These are phyloP conservation scores for Nidularia pulvinata DNA, from an alignment of 768 basidiomycete species.

Conservation along the genomic window DNA sequence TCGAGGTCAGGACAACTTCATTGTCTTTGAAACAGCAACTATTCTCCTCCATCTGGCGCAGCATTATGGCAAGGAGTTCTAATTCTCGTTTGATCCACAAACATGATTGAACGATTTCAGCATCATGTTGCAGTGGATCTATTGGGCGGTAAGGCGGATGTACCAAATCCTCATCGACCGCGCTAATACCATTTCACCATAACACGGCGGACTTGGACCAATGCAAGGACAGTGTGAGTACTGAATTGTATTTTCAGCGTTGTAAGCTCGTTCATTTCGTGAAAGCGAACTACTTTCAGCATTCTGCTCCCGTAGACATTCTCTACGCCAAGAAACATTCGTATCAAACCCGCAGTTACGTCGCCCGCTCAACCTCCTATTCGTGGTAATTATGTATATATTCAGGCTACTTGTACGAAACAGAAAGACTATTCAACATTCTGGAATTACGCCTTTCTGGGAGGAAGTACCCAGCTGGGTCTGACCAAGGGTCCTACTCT, in stretches of 20 bases:
- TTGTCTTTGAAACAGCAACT: slow-evolving; percentile 72
- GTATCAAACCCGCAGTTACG: slow-evolving; percentile 9
- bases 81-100: slow-evolving; percentile 57
- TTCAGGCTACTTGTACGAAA: slow-evolving; percentile 73
- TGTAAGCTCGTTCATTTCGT: not conserved
- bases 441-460: slow-evolving; percentile 66
- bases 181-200: not conserved
- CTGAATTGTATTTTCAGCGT: not conserved
- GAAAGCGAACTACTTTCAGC: slow-evolving; percentile 64
- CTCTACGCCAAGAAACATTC: slow-evolving; percentile 62
- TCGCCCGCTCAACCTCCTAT: slow-evolving; percentile 5
- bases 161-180: not conserved
- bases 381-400: not conserved
- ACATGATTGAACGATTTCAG: slow-evolving; percentile 53
- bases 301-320: slow-evolving; percentile 57
- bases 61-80: slow-evolving; percentile 67
- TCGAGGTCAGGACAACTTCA: slow-evolving; percentile 50
- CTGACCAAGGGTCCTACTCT: slow-evolving; percentile 56
- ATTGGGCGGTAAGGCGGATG: slow-evolving; percentile 53
- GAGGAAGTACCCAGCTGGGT: slow-evolving; percentile 75
- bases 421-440: slow-evolving; percentile 74
- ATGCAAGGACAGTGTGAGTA: slow-evolving; percentile 68
- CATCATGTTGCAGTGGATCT: slow-evolving; percentile 79
- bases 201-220: slow-evolving; percentile 77
- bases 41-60: slow-evolving; percentile 76